Conservation (phyloP, 345 rosid species). For the Arabis hirsuta region DNA sequence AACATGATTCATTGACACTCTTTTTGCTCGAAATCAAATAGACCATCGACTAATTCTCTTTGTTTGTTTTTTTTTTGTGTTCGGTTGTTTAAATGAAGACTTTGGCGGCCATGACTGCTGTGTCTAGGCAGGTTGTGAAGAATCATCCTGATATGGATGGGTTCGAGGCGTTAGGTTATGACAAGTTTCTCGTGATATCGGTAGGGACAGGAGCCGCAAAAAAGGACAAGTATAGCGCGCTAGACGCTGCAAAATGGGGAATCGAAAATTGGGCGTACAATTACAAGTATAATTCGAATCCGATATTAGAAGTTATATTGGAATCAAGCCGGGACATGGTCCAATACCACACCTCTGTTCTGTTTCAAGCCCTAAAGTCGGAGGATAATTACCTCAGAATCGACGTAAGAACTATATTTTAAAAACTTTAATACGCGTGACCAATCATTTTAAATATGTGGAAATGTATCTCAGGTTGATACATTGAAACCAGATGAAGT, state of each 20-base stretch:
- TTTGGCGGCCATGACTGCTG: conserved; percentile 58
- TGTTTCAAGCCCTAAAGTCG: conserved; percentile 51
- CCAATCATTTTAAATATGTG: neutral
- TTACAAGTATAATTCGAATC: conserved; percentile 26
- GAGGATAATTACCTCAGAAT: conserved; percentile 57
- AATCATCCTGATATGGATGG: conserved; percentile 48
- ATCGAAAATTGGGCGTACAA: conserved; percentile 46
- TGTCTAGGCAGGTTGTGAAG: conserved; percentile 46
- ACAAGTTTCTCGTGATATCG: conserved; percentile 54
- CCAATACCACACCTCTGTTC: conserved; percentile 53
- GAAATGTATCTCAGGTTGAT: conserved; percentile 45
- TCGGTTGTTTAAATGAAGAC: conserved; percentile 40
- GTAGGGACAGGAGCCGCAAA: conserved; percentile 29
- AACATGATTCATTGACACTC: neutral
- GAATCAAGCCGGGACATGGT: conserved; percentile 57
- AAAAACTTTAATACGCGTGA: neutral
- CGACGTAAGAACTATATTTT: conserved; percentile 46
- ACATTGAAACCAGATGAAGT: conserved; percentile 44
- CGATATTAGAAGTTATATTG: conserved; percentile 49
- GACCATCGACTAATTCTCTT: neutral
- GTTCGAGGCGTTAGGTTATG: conserved; percentile 47
- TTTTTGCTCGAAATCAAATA: neutral
- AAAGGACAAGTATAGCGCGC: conserved; percentile 43
- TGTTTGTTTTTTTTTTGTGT: neutral
- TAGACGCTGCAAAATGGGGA: conserved; percentile 58